Evolutionary conservation across 1,284 basidiomycete species (phyloP), one percentile per base, ranked within the genome.

Genomic region (Jaminaea rosea): DNA sequence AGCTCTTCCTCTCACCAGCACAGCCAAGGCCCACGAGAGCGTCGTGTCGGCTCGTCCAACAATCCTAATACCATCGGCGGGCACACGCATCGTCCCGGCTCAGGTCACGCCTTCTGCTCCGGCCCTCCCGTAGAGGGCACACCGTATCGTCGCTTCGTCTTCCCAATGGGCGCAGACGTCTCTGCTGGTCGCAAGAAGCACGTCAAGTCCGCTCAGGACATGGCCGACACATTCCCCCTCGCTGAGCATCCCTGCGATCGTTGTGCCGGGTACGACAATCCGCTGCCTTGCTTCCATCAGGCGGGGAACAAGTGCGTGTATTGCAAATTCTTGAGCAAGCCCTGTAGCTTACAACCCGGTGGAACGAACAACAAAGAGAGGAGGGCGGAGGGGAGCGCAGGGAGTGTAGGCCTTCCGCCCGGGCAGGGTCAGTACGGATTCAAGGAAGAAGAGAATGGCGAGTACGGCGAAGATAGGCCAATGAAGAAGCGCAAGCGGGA

Each of bases 291-390:
- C 39, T 42, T 42, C 17, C 39, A 42, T 23, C 17, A 21, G 7
- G 19, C 39, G 13, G 39, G 39, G 11, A 17, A 15, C 39, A 42
- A 42, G 39, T 42, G 39, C 39, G 39, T 42, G 39, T 42, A 42
- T 23, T 42, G 39, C 39, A 42, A 42, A 23, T 42, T 42, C 39
- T 23, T 42, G 19, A 42, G 39, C 39, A 42, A 42, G 19, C 39
- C 39, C 24, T 42, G 39, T 11, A 21, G 19, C 17, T 23, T 42
- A 5, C 39, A 42, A 24, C 39, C 39, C 13, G 39, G 39, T 21
- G 39, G 39, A 3, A 42, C 19, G 19, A 42, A 42, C 39, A 42
- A 24, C 39, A 42, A 42, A 23, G 39, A 24, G 19, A 23, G 17
- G 19, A n/a, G 39, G 23, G 19, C 39, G 7, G 39, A 24, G 11